phyloP scores from a whole-genome alignment of 2,329 filamentous ascomycete species.

The Fusarium torreyae region DNA sequence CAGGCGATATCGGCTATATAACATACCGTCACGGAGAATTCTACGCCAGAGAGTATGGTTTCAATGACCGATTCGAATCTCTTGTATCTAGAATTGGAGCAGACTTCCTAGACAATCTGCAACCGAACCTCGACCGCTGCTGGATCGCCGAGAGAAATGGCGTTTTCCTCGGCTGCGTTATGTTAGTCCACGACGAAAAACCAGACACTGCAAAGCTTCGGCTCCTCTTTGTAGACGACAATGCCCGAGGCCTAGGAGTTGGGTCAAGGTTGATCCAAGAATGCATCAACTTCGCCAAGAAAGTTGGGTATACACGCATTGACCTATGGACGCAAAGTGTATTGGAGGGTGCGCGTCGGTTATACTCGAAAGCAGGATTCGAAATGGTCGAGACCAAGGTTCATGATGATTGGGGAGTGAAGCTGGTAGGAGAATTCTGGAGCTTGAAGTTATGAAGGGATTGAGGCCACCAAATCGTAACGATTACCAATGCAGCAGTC shows the following conservation, averaged over 20 bases:
- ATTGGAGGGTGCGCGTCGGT: neutral
- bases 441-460: neutral
- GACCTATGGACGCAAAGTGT: constrained; percentile 14
- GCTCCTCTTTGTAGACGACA: constrained; percentile 14
- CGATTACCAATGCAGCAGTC: too few relatives aligned
- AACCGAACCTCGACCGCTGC: neutral
- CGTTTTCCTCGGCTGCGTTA: constrained; percentile 5
- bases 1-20: constrained; percentile 19
- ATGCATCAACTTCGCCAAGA: constrained; percentile 11
- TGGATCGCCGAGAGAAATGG: constrained; percentile 11
- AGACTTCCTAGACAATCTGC: constrained; percentile 10
- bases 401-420: constrained; percentile 1
- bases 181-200: constrained; percentile 10
- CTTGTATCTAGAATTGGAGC: constrained; percentile 1
- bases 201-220: constrained; percentile 15
- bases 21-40: constrained; percentile 3
- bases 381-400: neutral
- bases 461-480: neutral
- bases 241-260: constrained; percentile 3
- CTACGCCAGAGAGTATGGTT: constrained; percentile 7
- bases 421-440: constrained; percentile 12
- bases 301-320: neutral
- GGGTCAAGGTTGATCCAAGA: constrained; percentile 8
- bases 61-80: constrained; percentile 1
- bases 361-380: neutral